Percentiles rank a stretch among this genome's conserved stretches.
Evolutionary conservation across 345 rosid species (phyloP).

Genomic region (Moricandia moricandioides): DNA sequence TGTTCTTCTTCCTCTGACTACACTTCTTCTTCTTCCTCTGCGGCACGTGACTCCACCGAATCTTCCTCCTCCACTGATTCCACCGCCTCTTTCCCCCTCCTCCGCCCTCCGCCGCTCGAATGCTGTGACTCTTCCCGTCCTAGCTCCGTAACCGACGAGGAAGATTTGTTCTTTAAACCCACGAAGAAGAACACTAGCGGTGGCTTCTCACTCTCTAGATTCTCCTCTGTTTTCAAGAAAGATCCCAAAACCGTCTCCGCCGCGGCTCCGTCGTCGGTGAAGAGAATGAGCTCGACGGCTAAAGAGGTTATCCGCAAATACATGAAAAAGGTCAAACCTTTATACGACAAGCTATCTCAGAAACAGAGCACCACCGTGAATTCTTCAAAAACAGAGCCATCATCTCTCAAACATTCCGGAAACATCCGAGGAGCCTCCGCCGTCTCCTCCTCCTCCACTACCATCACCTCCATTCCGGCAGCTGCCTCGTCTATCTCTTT

Average conservation of each 20-base stretch:
- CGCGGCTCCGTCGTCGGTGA: constrained; percentile 55
- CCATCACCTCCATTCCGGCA: neutral
- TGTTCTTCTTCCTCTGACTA: constrained; percentile 52
- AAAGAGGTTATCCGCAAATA: constrained; percentile 81
- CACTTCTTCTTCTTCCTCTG: constrained; percentile 62
- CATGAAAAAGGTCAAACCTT: constrained; percentile 85
- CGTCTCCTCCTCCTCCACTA: neutral
- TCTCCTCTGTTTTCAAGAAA: constrained; percentile 87
- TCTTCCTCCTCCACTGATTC: constrained; percentile 77
- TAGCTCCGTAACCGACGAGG: constrained; percentile 76
- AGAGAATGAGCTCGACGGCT: constrained; percentile 71
- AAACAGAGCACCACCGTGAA: constrained; percentile 41
- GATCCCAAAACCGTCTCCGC: constrained; percentile 49
- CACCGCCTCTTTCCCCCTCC: constrained; percentile 55
- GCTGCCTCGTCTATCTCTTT: constrained; percentile 49
- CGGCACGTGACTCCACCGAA: constrained; percentile 89
- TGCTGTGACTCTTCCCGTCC: constrained; percentile 81
- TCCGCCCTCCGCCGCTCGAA: constrained; percentile 42
- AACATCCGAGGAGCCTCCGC: neutral
- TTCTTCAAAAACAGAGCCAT: constrained; percentile 9
- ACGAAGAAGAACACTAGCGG: constrained; percentile 35
- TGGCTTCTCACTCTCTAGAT: constrained; percentile 67
- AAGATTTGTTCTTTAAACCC: constrained; percentile 45
- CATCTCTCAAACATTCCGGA: constrained; percentile 19
- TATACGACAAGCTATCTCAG: constrained; percentile 80